These are phyloP conservation scores for Heliamphora pulchella DNA, from an alignment of 179 eudicot species.

Conservation along the genomic window DNA sequence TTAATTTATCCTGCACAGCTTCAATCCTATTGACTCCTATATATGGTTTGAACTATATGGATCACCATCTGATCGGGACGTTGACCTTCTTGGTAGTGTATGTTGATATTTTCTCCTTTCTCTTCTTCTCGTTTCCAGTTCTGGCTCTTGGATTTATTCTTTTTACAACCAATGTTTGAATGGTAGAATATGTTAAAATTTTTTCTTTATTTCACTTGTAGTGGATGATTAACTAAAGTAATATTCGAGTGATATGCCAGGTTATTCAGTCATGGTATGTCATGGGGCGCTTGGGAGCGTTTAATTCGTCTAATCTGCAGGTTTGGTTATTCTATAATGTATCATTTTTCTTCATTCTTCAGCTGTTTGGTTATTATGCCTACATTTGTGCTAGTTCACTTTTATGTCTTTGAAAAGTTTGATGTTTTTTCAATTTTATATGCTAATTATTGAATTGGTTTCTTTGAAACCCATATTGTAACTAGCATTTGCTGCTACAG, in stretches of 20 bases:
- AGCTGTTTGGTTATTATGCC: slow-evolving; percentile 6
- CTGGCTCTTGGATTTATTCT: slow-evolving; percentile 1
- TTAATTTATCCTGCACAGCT: slow-evolving; percentile 47
- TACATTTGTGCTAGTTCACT: background rate
- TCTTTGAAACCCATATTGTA: too few species aligned
- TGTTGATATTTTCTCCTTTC: slow-evolving; percentile 27
- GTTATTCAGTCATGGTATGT: slow-evolving; percentile 98
- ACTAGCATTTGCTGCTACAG: too few species aligned
- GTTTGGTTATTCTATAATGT: slow-evolving; percentile 23
- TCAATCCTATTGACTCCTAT: slow-evolving; percentile 77
- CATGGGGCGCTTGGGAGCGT: slow-evolving; percentile 94
- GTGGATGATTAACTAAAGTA: background rate
- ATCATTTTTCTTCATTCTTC: background rate
- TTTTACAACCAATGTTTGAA: background rate
- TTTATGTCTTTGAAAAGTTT: background rate
- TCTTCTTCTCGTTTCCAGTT: background rate
- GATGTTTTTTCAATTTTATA: too few species aligned
- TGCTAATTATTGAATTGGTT: too few species aligned
- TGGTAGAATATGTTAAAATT: background rate
- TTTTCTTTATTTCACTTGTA: background rate
- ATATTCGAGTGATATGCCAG: slow-evolving; percentile 32
- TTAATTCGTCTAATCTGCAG: slow-evolving; percentile 81
- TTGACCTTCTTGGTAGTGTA: slow-evolving; percentile 92
- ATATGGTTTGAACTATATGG: slow-evolving; percentile 87
- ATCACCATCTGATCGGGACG: slow-evolving; percentile 84